These are phyloP conservation scores for Glomus cerebriforme DNA, from an alignment of 192 early-diverging fungal genomes.

Conservation along the genomic window DNA sequence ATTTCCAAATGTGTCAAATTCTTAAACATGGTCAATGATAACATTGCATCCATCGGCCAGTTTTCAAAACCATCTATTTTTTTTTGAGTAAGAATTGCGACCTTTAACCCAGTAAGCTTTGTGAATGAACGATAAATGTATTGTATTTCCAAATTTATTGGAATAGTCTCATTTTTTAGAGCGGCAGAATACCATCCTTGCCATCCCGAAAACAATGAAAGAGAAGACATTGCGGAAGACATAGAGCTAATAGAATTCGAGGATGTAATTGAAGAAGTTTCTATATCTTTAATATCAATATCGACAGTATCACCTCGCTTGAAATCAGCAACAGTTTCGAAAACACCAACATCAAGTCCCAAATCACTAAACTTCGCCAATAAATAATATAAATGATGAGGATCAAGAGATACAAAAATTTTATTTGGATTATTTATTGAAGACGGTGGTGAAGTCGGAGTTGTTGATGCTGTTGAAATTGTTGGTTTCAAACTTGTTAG, in stretches of 20 bases:
- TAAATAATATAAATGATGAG: constrained; percentile 47
- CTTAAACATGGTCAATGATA: constrained; percentile 46
- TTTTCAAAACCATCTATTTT: constrained; percentile 32
- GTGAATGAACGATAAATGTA: constrained; percentile 53
- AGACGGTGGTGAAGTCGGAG: constrained; percentile 32
- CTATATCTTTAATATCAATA: constrained; percentile 2
- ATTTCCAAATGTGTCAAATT: constrained; percentile 52
- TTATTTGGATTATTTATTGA: constrained; percentile 20
- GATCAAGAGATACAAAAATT: constrained; percentile 40
- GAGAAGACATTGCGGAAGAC: constrained; percentile 45
- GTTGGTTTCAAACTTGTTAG: constrained; percentile 32
- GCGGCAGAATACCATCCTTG: constrained; percentile 45
- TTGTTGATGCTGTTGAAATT: constrained; percentile 36
- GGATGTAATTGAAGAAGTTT: constrained; percentile 25
- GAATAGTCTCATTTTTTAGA: constrained; percentile 9
- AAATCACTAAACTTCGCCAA: constrained; percentile 44
- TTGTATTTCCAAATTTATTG: constrained; percentile 51
- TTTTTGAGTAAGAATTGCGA: constrained; percentile 40
- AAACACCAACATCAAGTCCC: constrained; percentile 43
- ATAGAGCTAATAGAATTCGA: constrained; percentile 43
- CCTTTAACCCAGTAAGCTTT: constrained; percentile 44
- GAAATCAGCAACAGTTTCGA: constrained; percentile 14
- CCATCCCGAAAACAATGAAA: constrained; percentile 48
- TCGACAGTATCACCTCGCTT: not conserved
- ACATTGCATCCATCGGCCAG: constrained; percentile 15